These are phyloP conservation scores for Vigna reflexopilosa DNA, from an alignment of 306 rosid species.

Conservation along the genomic window DNA sequence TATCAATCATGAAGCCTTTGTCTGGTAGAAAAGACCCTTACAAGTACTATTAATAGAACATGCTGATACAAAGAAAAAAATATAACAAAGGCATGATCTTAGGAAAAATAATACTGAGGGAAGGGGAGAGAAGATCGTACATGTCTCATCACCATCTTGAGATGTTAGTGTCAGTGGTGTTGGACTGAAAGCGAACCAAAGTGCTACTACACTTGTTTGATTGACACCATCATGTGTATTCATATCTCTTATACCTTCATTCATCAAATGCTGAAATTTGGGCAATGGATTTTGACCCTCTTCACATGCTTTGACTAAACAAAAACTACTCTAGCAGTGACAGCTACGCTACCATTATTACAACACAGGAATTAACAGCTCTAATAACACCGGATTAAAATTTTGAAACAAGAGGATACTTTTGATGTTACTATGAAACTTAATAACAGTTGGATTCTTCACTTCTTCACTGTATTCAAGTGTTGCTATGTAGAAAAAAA, in stretches of 20 bases:
- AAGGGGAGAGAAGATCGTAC: neutral
- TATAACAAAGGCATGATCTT: slow-evolving; percentile 20
- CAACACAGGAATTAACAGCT: neutral
- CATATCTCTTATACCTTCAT: slow-evolving; percentile 13
- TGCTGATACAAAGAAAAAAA: slow-evolving; percentile 6
- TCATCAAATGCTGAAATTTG: slow-evolving; percentile 39
- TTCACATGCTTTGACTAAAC: slow-evolving; percentile 32
- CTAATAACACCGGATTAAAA: neutral
- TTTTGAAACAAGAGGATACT: neutral
- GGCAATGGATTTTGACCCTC: slow-evolving; percentile 39
- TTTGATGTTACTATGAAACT: neutral
- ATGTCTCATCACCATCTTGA: slow-evolving; percentile 21
- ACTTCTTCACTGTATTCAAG: neutral
- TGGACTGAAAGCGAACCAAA: slow-evolving; percentile 34
- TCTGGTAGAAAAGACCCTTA: slow-evolving; percentile 33
- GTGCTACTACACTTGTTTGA: slow-evolving; percentile 26
- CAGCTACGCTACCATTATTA: slow-evolving; percentile 2
- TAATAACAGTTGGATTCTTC: neutral
- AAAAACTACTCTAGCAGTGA: slow-evolving; percentile 3
- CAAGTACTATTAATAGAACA: slow-evolving; percentile 17
- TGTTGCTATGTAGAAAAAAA: neutral
- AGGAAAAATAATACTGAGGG: neutral
- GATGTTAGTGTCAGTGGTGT: neutral
- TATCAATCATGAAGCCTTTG: slow-evolving; percentile 23
- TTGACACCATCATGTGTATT: slow-evolving; percentile 37